These are phyloP conservation scores for Saccharomyces hybrid DNA, from an alignment of 1,139 yeast species.

Conservation along the genomic window DNA sequence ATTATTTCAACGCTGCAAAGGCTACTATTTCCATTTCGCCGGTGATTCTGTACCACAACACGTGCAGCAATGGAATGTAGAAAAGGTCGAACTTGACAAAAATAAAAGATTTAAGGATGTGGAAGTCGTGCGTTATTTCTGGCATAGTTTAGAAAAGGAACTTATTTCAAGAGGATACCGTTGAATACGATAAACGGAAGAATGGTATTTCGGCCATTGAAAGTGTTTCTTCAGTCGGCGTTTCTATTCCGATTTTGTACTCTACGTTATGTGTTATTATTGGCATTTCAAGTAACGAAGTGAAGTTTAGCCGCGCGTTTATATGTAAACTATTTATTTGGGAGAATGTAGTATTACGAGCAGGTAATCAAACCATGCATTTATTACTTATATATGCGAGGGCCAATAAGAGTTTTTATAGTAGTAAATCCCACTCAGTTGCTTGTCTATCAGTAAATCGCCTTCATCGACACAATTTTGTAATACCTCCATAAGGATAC, in stretches of 20 bases:
- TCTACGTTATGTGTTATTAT: background rate
- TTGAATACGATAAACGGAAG: constrained; percentile 5
- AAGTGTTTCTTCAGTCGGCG: background rate
- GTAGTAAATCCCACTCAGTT: constrained; percentile 28
- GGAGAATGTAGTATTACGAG: background rate
- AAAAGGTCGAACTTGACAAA: constrained; percentile 68
- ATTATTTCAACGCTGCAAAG: constrained; percentile 76
- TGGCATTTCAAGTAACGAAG: background rate
- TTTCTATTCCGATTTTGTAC: background rate
- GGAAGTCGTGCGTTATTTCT: constrained; percentile 74
- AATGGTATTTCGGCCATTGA: background rate
- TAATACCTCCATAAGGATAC: constrained; percentile 61
- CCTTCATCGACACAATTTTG: constrained; percentile 53
- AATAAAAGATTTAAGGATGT: constrained; percentile 81
- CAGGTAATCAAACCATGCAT: background rate
- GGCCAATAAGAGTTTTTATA: constrained; percentile 22
- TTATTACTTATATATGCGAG: background rate
- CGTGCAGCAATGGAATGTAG: constrained; percentile 82
- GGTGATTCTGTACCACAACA: constrained; percentile 76
- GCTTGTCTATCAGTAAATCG: constrained; percentile 54
- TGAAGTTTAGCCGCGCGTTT: background rate
- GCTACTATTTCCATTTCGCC: constrained; percentile 66
- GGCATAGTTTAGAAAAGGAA: constrained; percentile 67
- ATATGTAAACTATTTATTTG: background rate
- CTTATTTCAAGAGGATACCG: constrained; percentile 41